Evolutionary conservation across 2,329 filamentous ascomycete species (phyloP).

Genomic region (Phoma sp.): DNA sequence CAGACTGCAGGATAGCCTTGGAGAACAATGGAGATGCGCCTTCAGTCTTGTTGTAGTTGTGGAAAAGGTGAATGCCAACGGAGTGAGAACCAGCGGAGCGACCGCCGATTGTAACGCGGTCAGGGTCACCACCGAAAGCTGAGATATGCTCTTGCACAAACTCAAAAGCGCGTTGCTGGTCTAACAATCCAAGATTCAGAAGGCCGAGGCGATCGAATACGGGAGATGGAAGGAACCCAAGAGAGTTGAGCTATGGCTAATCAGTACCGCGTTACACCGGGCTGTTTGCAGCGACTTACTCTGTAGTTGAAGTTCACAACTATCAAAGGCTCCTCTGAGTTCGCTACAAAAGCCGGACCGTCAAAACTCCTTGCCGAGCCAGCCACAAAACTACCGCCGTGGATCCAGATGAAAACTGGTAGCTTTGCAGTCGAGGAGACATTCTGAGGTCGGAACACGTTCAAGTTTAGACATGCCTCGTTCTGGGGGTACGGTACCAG

Average conservation of each 20-base stretch:
- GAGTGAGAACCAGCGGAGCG: slow-evolving; percentile 46
- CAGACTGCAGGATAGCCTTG: slow-evolving; percentile 37
- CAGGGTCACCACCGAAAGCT: slow-evolving; percentile 49
- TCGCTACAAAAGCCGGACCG: slow-evolving; percentile 33
- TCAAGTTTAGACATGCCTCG: slow-evolving; percentile 38
- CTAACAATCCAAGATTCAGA: slow-evolving; percentile 36
- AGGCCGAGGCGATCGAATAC: slow-evolving; percentile 34
- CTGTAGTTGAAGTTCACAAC: slow-evolving; percentile 40
- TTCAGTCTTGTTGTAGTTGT: slow-evolving; percentile 36
- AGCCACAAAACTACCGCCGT: slow-evolving; percentile 33
- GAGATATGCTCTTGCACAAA: slow-evolving; percentile 50
- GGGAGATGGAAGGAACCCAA: slow-evolving; percentile 35
- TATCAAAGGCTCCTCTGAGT: slow-evolving; percentile 30
- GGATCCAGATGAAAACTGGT: slow-evolving; percentile 40
- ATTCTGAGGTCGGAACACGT: slow-evolving; percentile 33
- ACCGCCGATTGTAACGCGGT: slow-evolving; percentile 47
- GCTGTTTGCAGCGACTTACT: slow-evolving; percentile 4
- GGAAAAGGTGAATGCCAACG: slow-evolving; percentile 36
- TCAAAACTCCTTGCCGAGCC: slow-evolving; percentile 36
- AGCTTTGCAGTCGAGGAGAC: slow-evolving; percentile 23
- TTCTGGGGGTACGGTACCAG: slow-evolving; percentile 31
- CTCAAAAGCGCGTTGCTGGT: slow-evolving; percentile 34
- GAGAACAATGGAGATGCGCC: slow-evolving; percentile 33
- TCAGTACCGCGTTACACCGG: neutral
- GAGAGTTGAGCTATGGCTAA: slow-evolving; percentile 24